Evolutionary conservation across 2,329 filamentous ascomycete species (phyloP).

Genomic region (Grosmannia serpens): DNA sequence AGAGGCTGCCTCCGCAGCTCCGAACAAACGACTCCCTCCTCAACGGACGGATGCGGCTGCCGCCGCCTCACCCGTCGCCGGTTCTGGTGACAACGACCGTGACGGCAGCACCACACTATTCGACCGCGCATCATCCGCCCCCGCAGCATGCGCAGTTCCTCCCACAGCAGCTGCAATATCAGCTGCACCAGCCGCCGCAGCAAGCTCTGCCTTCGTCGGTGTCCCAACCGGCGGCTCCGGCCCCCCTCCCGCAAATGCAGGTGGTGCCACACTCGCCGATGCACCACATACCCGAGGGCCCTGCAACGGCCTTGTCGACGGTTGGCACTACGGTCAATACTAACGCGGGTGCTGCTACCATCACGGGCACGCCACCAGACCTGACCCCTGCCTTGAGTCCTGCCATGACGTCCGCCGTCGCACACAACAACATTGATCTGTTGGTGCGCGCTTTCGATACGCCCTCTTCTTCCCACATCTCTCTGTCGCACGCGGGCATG

Average conservation of each 20-base stretch:
- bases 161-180: background rate
- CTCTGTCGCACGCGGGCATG: background rate
- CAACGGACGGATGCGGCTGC: constrained; percentile 7
- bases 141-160: background rate
- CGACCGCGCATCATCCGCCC: background rate
- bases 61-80: constrained; percentile 6
- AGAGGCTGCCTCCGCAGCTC: constrained; percentile 6
- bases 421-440: constrained; percentile 23
- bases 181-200: background rate
- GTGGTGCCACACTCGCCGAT: background rate
- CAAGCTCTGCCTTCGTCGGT: background rate
- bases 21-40: constrained; percentile 8
- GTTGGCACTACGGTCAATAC: background rate
- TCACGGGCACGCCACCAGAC: background rate
- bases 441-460: constrained; percentile 22
- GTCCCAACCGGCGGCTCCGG: background rate
- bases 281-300: background rate
- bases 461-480: background rate
- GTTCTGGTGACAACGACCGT: constrained; percentile 1
- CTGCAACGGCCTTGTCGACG: background rate
- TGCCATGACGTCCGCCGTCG: background rate
- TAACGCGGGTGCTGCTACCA: background rate
- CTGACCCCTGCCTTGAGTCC: background rate
- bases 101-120: background rate
- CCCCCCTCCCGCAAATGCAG: background rate